phyloP scores from a whole-genome alignment of 257 asterid species.

The Cordia subcordata region DNA sequence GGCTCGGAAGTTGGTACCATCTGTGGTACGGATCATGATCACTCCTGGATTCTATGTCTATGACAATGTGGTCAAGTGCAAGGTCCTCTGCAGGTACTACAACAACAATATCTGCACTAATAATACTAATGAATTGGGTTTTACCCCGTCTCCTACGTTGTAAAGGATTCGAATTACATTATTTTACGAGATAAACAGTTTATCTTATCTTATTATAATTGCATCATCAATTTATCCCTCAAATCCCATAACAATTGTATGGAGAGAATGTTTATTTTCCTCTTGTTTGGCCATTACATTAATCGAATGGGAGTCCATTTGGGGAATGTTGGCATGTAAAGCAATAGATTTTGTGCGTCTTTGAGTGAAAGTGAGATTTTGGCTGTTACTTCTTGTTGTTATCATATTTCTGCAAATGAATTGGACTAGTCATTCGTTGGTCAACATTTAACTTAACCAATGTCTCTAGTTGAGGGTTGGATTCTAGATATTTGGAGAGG shows the following conservation, averaged over 20 bases:
- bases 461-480: no score
- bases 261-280: not conserved
- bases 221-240: no score
- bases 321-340: slow-evolving; percentile 22
- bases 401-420: no score
- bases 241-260: no score
- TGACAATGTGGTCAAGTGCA: slow-evolving; percentile 92
- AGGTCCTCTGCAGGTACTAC: slow-evolving; percentile 81
- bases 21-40: slow-evolving; percentile 79
- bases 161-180: not conserved
- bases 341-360: slow-evolving; percentile 26
- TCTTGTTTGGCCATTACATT: not conserved
- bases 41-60: slow-evolving; percentile 91
- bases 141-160: slow-evolving; percentile 52
- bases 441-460: no score
- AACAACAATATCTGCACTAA: slow-evolving; percentile 25
- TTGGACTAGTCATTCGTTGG: no score
- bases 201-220: no score
- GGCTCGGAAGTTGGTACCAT: slow-evolving; percentile 59
- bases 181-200: no score
- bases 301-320: not conserved
- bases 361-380: not conserved
- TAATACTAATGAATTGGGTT: slow-evolving; percentile 33
- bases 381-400: slow-evolving; percentile 17
- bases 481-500: not conserved